Evolutionary conservation across 495 filamentous ascomycete species (phyloP).

Genomic region (Chaetomium tenue): DNA sequence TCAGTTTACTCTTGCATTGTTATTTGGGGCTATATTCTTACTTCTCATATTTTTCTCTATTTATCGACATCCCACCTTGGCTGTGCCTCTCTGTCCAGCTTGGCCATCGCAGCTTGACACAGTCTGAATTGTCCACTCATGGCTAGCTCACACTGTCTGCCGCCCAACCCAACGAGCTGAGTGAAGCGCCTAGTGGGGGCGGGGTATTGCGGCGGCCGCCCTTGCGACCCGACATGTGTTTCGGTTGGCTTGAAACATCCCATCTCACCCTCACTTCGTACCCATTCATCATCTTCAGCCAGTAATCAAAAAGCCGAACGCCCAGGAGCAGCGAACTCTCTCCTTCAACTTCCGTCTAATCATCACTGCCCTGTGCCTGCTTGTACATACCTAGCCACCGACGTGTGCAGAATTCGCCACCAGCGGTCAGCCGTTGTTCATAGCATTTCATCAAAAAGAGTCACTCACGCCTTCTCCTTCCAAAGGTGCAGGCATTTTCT

Average conservation of each 20-base stretch:
- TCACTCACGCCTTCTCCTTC: background rate
- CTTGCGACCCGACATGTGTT: constrained; percentile 18
- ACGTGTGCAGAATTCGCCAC: background rate
- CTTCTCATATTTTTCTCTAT: too few relatives aligned
- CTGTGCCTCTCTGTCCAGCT: too few relatives aligned
- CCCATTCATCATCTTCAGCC: constrained; percentile 11
- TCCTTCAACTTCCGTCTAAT: background rate
- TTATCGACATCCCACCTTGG: too few relatives aligned
- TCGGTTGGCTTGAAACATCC: constrained; percentile 21
- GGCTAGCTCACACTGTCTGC: background rate
- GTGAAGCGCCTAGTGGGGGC: constrained; percentile 13
- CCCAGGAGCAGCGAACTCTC: background rate
- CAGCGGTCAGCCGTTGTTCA: background rate
- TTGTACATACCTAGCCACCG: background rate
- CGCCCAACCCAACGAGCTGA: background rate
- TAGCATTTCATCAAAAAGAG: background rate
- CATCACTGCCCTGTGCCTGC: background rate
- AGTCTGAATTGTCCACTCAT: background rate
- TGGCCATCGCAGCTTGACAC: background rate
- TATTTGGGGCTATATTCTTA: too few relatives aligned
- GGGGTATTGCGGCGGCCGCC: constrained; percentile 7
- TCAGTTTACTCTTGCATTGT: too few relatives aligned
- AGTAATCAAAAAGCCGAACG: background rate
- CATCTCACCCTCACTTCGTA: constrained; percentile 2
- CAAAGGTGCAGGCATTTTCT: constrained; percentile 31